Base-by-base conservation (phyloP, 1,284 basidiomycete species). In the Malassezia vespertilionis region DNA sequence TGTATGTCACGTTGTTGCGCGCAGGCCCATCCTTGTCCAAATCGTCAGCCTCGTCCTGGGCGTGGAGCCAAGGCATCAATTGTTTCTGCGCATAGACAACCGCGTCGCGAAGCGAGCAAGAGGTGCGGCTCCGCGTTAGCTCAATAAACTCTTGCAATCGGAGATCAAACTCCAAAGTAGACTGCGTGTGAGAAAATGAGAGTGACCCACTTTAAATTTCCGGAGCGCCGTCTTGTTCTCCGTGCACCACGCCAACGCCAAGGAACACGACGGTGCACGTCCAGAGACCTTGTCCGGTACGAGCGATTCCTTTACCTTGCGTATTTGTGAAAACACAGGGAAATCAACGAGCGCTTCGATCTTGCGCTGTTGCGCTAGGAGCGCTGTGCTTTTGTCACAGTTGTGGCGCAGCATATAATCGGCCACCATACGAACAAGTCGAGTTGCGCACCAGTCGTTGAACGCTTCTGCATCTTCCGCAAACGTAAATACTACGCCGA, bases 101-200 rank as follows among this genome's bases (percentile, higher is more conserved):
- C 2, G 93, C 93, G 39, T 84, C 82, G 63, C 81, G 81, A n/a
- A 56, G 34, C 7, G 46, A 46, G 17, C 53, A 44, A 2, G 40
- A 15, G 1, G 49, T 46, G 1, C 65, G 26, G 0, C 33, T 42
- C 7, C 62, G 39, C 0, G 51, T 49, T 78, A 96, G 77, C 72
- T 97, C 93, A 61, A 97, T 87, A 69, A 84, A 96, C 72, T 96
- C 89, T 73, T 99, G 93, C 35, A 95, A 75, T 17, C 93, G 80
- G 23, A 99, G 79, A 51, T 90, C 85, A 71, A 96, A 95, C 74
- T 99, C 93, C 34, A 99, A 78, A 12, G 87, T 35, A 7, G 84
- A 89, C 86, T 37, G 34, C 12, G 27, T 26, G 21, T n/a, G 21
- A 6, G 21, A 14, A 22, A 3, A 14, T 7, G 27, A 28, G 27